These are phyloP conservation scores for Cyberlindnera lachancei DNA, from an alignment of 805 yeast genomes.

Conservation along the genomic window DNA sequence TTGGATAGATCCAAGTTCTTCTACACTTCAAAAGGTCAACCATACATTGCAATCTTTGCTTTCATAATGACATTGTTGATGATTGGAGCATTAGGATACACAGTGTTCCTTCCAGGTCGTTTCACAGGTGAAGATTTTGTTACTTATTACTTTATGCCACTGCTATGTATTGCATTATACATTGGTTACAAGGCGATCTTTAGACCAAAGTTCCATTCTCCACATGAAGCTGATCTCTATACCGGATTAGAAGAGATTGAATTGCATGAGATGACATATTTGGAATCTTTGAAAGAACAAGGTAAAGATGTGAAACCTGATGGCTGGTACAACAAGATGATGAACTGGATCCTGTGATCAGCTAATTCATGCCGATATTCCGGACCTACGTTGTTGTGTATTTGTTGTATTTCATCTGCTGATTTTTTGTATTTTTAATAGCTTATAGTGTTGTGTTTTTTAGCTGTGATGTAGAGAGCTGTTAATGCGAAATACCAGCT, in stretches of 20 bases:
- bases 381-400: too few species aligned
- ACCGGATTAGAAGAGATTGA: slow-evolving; percentile 52
- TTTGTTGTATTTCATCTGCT: too few species aligned
- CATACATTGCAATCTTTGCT: slow-evolving; percentile 43
- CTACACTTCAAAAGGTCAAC: slow-evolving; percentile 52
- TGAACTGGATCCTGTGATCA: too few species aligned
- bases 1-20: slow-evolving; percentile 32
- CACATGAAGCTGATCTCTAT: slow-evolving; percentile 44
- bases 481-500: too few species aligned
- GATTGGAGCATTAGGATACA: slow-evolving; percentile 60
- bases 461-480: too few species aligned
- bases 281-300: too few species aligned
- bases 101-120: slow-evolving; percentile 59
- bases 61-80: slow-evolving; percentile 41
- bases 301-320: too few species aligned
- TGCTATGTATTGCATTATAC: slow-evolving; percentile 40
- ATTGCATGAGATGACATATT: slow-evolving; percentile 38
- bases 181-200: slow-evolving; percentile 41
- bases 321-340: too few species aligned
- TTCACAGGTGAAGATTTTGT: slow-evolving; percentile 62
- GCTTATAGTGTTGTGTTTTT: too few species aligned
- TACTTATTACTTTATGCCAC: slow-evolving; percentile 68
- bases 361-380: too few species aligned
- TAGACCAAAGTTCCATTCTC: slow-evolving; percentile 37
- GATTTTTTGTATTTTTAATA: too few species aligned